Evolutionary conservation across 345 rosid genomes (phyloP).

Genomic region (Hibiscus trionum): DNA sequence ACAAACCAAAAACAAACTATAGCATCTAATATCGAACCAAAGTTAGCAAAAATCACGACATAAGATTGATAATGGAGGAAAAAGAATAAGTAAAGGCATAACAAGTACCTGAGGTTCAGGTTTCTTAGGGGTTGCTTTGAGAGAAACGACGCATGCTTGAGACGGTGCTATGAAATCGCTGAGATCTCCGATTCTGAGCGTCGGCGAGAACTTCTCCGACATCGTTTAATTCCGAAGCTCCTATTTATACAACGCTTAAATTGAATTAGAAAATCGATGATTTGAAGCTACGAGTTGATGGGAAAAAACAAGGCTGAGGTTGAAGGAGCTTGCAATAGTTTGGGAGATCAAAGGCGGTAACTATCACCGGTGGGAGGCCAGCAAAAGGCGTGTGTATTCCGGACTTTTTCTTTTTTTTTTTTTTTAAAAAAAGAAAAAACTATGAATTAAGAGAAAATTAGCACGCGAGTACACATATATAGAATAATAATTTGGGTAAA

Average conservation of each 20-base stretch:
- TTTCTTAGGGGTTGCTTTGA: conserved; percentile 40
- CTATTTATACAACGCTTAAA: conserved; percentile 29
- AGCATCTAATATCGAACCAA: not conserved
- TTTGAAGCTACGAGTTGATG: not conserved
- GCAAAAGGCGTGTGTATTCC: no score
- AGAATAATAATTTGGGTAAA: no score
- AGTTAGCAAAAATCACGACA: not conserved
- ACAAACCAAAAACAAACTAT: not conserved
- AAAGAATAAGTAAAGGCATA: not conserved
- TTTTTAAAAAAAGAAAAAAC: no score
- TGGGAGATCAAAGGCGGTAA: not conserved
- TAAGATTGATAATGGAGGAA: not conserved
- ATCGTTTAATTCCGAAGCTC: conserved; percentile 22
- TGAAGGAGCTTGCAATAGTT: not conserved
- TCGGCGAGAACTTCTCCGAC: conserved; percentile 88
- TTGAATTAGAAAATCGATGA: not conserved
- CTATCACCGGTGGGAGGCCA: not conserved
- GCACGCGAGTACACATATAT: no score
- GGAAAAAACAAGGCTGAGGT: conserved; percentile 9
- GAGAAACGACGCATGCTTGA: conserved; percentile 74
- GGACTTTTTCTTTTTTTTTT: conserved; percentile 28
- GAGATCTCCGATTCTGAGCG: conserved; percentile 85
- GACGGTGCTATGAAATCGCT: conserved; percentile 92
- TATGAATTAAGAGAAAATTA: no score
- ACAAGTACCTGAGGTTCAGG: conserved; percentile 48